Conservation (phyloP, 805 yeast genomes). For the Ogataea pignaliae region DNA sequence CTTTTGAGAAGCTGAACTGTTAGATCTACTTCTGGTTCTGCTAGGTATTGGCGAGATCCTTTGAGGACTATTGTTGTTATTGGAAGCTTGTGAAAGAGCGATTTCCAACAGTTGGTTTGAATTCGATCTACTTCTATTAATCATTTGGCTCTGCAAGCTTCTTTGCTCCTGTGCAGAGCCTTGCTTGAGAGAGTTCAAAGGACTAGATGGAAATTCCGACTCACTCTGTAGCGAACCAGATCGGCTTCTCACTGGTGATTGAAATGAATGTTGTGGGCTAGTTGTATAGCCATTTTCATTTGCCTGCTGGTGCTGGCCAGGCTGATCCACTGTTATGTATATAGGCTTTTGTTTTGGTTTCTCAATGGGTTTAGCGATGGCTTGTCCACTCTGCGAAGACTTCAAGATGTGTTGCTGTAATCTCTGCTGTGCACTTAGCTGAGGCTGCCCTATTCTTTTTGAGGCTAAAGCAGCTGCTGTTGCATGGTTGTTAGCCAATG, state of each 20-base stretch:
- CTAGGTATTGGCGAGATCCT: constrained; percentile 10
- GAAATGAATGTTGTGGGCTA: no score
- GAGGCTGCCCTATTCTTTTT: constrained; percentile 12
- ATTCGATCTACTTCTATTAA: constrained; percentile 25
- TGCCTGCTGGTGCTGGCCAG: no score
- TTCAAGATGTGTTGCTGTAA: constrained; percentile 31
- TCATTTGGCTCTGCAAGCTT: constrained; percentile 9
- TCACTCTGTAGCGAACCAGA: constrained; percentile 20
- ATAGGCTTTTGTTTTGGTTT: constrained; percentile 21
- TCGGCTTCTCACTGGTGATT: constrained; percentile 15
- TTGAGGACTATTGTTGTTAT: constrained; percentile 7
- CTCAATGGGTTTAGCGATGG: constrained; percentile 25
- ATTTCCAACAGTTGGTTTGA: constrained; percentile 16
- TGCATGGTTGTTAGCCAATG: constrained; percentile 13
- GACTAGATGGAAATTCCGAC: constrained; percentile 23
- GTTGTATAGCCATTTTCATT: no score
- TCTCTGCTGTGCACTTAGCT: constrained; percentile 32
- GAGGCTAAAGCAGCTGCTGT: constrained; percentile 22
- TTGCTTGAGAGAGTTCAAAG: constrained; percentile 26
- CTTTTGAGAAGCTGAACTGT: constrained; percentile 21
- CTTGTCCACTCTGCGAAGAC: constrained; percentile 29
- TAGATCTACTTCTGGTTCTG: constrained; percentile 19
- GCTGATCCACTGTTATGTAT: constrained; percentile 2
- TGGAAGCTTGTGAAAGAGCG: not conserved
- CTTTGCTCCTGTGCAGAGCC: constrained; percentile 17